These are phyloP conservation scores for Penicillium riverlandense DNA, from an alignment of 495 filamentous ascomycete genomes.

Conservation along the genomic window DNA sequence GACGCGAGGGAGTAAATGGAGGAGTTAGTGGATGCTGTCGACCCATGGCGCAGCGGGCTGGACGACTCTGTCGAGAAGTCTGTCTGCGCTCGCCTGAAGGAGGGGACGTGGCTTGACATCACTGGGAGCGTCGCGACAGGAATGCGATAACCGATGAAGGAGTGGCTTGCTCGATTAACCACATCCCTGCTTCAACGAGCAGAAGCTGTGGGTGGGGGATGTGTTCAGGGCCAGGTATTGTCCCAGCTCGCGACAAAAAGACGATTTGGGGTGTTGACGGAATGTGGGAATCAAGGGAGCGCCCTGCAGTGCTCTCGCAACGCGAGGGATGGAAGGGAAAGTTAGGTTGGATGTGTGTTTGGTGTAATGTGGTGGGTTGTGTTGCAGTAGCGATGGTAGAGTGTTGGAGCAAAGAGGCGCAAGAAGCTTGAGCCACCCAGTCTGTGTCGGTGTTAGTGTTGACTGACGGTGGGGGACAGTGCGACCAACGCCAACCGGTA, in stretches of 20 bases:
- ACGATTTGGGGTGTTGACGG: conserved; percentile 1
- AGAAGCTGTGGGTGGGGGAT: conserved; percentile 15
- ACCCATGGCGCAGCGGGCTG: conserved; percentile 63
- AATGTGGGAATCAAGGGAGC: conserved; percentile 28
- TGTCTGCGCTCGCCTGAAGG: conserved; percentile 58
- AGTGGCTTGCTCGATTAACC: conserved; percentile 24
- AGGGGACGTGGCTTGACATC: conserved; percentile 33
- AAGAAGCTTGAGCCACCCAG: too few species aligned
- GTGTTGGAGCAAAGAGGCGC: too few species aligned
- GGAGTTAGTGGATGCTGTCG: conserved; percentile 71
- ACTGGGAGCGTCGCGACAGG: conserved; percentile 20
- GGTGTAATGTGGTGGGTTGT: too few species aligned
- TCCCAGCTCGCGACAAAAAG: background rate
- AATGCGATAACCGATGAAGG: conserved; percentile 23
- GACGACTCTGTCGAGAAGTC: conserved; percentile 50
- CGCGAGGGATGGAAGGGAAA: background rate
- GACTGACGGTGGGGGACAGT: conserved; percentile 26
- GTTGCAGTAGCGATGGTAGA: too few species aligned
- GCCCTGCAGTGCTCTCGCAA: conserved; percentile 10
- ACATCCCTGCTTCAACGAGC: conserved; percentile 36
- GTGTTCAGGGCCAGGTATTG: conserved; percentile 3
- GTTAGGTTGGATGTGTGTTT: too few species aligned
- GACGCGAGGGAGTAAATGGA: conserved; percentile 69
- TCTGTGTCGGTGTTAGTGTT: conserved; percentile 7
- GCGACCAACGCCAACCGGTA: conserved; percentile 17